These are phyloP conservation scores for Penicillium diatomitis DNA, from an alignment of 495 filamentous ascomycete species.

Conservation along the genomic window DNA sequence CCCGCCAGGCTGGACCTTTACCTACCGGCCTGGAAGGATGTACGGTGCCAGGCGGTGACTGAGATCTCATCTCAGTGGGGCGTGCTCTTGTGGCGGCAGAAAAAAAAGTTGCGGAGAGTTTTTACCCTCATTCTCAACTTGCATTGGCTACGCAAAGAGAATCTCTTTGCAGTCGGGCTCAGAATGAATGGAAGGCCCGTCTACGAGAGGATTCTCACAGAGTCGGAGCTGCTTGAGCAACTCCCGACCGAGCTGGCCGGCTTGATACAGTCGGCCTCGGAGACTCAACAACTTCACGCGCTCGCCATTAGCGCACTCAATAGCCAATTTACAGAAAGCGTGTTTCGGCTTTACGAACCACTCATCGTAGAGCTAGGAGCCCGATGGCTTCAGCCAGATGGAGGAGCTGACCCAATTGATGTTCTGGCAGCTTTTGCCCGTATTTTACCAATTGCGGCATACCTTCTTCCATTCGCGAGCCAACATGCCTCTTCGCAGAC, in stretches of 20 bases:
- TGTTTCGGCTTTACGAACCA: constrained; percentile 62
- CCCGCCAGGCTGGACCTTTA: too few species aligned
- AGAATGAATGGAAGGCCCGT: constrained; percentile 36
- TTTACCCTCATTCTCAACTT: constrained; percentile 7
- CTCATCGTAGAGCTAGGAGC: constrained; percentile 73
- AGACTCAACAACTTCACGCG: constrained; percentile 58
- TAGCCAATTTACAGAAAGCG: constrained; percentile 50
- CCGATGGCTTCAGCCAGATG: constrained; percentile 51
- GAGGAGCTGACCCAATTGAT: constrained; percentile 34
- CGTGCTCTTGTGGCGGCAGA: constrained; percentile 28
- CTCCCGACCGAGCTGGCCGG: constrained; percentile 57
- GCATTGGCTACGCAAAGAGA: constrained; percentile 18
- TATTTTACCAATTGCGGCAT: constrained; percentile 69
- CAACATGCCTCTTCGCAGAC: constrained; percentile 35
- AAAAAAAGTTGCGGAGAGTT: constrained; percentile 30
- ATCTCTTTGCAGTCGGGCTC: constrained; percentile 30
- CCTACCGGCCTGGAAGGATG: too few species aligned
- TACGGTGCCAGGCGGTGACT: constrained; percentile 21
- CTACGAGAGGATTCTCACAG: constrained; percentile 36
- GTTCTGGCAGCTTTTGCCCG: constrained; percentile 67
- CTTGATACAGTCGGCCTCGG: constrained; percentile 52
- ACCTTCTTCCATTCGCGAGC: constrained; percentile 46
- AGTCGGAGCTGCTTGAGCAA: constrained; percentile 39
- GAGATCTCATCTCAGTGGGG: constrained; percentile 15
- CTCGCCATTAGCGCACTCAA: constrained; percentile 59